phyloP scores from a whole-genome alignment of 495 filamentous ascomycete species.

The Penicillium roqueforti region DNA sequence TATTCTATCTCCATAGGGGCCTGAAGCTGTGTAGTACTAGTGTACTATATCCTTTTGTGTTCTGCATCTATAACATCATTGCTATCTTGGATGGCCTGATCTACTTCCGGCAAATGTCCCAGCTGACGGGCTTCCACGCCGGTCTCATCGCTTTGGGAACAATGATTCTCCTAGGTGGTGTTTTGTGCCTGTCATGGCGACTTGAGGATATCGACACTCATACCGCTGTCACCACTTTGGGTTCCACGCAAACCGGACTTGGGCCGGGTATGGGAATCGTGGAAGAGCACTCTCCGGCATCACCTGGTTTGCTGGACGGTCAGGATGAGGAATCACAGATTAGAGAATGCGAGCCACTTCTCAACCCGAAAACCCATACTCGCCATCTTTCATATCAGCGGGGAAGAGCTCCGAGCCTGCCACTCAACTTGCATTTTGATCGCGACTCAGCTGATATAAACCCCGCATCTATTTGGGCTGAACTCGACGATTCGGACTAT shows the following conservation, averaged over 20 bases:
- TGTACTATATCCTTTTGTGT: constrained; percentile 94
- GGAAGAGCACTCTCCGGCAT: constrained; percentile 32
- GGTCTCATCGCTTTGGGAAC: constrained; percentile 86
- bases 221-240: constrained; percentile 40
- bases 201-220: constrained; percentile 67
- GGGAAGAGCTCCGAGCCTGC: constrained; percentile 36
- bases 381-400: constrained; percentile 27
- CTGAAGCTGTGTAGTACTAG: constrained; percentile 93
- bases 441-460: constrained; percentile 34
- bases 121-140: constrained; percentile 69
- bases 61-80: constrained; percentile 99
- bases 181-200: constrained; percentile 91
- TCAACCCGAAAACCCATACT: constrained; percentile 18
- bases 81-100: constrained; percentile 96
- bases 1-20: constrained; percentile 92
- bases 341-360: constrained; percentile 41
- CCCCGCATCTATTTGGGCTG: constrained; percentile 48
- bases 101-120: constrained; percentile 86
- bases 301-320: constrained; percentile 22
- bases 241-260: constrained; percentile 37
- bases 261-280: constrained; percentile 43
- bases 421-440: constrained; percentile 26
- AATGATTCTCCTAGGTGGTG: constrained; percentile 76
- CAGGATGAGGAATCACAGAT: constrained; percentile 30
- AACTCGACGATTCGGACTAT: constrained; percentile 46